Evolutionary conservation across 2,329 filamentous ascomycete genomes (phyloP).

Genomic region (Pestalotiopsis sp.): DNA sequence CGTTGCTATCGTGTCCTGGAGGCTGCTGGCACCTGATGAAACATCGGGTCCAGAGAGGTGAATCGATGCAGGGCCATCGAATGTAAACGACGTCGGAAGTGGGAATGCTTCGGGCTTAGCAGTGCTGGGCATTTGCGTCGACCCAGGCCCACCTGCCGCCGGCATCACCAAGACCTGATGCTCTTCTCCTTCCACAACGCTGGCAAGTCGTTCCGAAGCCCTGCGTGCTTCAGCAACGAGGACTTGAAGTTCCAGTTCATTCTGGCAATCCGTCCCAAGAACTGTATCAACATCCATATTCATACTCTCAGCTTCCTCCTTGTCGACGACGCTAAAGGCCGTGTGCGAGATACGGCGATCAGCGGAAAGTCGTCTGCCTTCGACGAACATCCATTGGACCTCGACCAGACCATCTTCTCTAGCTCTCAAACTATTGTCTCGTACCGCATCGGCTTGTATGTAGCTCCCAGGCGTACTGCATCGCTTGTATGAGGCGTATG

Average conservation of each 20-base stretch:
- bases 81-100: too few relatives aligned
- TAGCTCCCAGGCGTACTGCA: not conserved
- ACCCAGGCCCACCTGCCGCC: too few relatives aligned
- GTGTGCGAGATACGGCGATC: not conserved
- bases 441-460: not conserved
- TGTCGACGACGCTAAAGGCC: not conserved
- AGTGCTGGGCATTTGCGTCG: too few relatives aligned
- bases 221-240: too few relatives aligned
- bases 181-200: too few relatives aligned
- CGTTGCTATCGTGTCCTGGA: too few relatives aligned
- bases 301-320: not conserved
- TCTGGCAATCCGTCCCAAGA: not conserved
- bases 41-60: too few relatives aligned
- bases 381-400: not conserved
- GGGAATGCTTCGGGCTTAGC: too few relatives aligned
- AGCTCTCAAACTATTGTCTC: not conserved
- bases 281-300: not conserved
- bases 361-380: not conserved
- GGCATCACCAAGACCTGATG: too few relatives aligned
- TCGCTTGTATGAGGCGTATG: not conserved
- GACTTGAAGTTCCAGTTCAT: not conserved
- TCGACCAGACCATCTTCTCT: not conserved
- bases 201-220: too few relatives aligned
- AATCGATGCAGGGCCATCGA: too few relatives aligned
- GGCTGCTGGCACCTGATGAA: too few relatives aligned